Conservation (phyloP, 495 filamentous ascomycete genomes). For the Eremomyces bilateralis region DNA sequence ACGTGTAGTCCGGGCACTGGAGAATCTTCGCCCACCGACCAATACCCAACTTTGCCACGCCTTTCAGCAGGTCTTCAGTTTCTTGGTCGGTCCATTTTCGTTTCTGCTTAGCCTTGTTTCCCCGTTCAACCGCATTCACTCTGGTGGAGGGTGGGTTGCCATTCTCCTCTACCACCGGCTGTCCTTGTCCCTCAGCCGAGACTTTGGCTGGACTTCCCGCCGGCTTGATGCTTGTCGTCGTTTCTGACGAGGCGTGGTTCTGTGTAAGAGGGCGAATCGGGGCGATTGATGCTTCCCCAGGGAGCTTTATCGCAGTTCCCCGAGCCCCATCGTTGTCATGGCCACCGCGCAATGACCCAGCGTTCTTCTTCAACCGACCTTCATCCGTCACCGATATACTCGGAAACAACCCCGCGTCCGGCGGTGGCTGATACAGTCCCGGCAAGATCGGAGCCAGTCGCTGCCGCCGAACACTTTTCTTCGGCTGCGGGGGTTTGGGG, state of each 20-base stretch:
- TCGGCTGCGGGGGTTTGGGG: conserved; percentile 8
- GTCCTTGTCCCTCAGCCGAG: neutral
- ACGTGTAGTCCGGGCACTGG: conserved; percentile 48
- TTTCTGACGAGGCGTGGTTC: neutral
- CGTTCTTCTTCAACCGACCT: neutral
- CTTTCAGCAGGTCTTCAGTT: conserved; percentile 51
- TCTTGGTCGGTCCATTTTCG: conserved; percentile 64
- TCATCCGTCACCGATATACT: conserved; percentile 12
- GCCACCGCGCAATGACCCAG: neutral
- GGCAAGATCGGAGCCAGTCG: conserved; percentile 17
- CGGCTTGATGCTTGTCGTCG: neutral
- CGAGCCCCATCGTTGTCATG: neutral
- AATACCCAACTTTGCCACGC: conserved; percentile 61
- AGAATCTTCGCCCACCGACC: conserved; percentile 77
- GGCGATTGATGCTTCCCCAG: neutral
- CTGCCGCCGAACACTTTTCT: conserved; percentile 8
- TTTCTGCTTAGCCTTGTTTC: conserved; percentile 9
- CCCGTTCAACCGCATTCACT: neutral
- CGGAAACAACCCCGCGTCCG: conserved; percentile 17
- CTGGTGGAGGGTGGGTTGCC: neutral
- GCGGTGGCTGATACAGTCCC: conserved; percentile 20
- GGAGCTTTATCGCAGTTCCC: neutral
- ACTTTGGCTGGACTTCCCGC: neutral
- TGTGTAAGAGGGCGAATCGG: neutral
- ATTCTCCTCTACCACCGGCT: neutral